Percentiles rank a stretch among this genome's conserved stretches.
phyloP scores from a whole-genome alignment of 2,329 filamentous ascomycete species.

The Pseudogymnoascus sp. region DNA sequence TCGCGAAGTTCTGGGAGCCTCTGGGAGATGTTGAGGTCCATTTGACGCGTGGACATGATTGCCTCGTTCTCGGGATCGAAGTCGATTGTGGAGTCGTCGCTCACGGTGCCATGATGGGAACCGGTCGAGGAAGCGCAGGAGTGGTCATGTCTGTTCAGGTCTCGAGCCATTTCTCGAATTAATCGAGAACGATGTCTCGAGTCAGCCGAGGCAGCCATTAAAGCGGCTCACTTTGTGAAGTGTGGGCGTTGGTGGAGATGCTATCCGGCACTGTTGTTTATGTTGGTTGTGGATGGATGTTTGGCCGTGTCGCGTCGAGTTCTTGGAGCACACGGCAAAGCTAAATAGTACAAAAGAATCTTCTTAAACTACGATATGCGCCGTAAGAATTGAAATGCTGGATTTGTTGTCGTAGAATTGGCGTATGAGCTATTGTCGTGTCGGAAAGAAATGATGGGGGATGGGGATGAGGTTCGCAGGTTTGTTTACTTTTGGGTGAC shows the following conservation, averaged over 20 bases:
- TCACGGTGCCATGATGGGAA: constrained; percentile 25
- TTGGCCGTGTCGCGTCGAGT: neutral
- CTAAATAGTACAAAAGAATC: neutral
- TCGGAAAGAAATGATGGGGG: neutral
- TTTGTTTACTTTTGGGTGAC: constrained; percentile 8
- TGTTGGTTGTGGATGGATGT: neutral
- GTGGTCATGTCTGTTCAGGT: constrained; percentile 13
- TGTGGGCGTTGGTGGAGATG: neutral
- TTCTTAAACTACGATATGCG: neutral
- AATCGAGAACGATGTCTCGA: constrained; percentile 13
- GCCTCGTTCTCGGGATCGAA: constrained; percentile 21
- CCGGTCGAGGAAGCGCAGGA: constrained; percentile 21
- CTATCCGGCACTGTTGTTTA: neutral
- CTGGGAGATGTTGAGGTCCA: constrained; percentile 14
- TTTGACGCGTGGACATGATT: constrained; percentile 18
- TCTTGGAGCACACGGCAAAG: neutral
- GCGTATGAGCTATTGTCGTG: neutral
- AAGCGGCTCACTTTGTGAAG: neutral
- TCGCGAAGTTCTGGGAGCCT: constrained; percentile 24
- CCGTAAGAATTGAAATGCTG: neutral
- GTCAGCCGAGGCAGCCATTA: constrained; percentile 11
- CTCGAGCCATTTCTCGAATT: constrained; percentile 18
- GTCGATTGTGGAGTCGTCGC: constrained; percentile 17
- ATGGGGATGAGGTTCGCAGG: neutral
- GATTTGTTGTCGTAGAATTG: neutral